phyloP scores from a whole-genome alignment of 768 basidiomycete species.

The Leccinum boreale region DNA sequence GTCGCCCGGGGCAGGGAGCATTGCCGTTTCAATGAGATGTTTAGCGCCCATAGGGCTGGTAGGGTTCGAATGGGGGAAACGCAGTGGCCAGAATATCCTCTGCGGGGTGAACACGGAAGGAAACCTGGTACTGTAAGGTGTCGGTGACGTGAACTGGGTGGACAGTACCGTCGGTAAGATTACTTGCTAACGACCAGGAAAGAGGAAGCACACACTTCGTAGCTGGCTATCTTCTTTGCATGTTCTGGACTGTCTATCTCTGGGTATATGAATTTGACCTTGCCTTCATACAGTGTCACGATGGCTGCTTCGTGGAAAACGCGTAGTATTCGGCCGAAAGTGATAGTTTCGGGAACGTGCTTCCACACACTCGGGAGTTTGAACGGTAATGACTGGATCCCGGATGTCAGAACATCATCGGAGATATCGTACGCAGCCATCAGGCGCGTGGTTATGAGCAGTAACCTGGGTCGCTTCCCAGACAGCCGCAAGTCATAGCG shows the following conservation, averaged over 20 bases:
- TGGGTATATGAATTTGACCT: slow-evolving; percentile 25
- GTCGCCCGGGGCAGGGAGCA: slow-evolving; percentile 13
- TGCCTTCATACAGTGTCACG: slow-evolving; percentile 26
- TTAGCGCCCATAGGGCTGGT: slow-evolving; percentile 6
- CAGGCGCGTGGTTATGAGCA: slow-evolving; percentile 26
- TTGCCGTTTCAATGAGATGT: slow-evolving; percentile 22
- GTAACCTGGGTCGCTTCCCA: slow-evolving; percentile 21
- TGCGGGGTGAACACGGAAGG: slow-evolving; percentile 26
- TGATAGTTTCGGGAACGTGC: slow-evolving; percentile 16
- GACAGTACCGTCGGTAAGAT: not conserved
- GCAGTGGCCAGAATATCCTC: slow-evolving; percentile 29
- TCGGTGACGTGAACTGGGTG: slow-evolving; percentile 19
- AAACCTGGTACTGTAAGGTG: slow-evolving; percentile 13
- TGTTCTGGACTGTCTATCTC: slow-evolving; percentile 19
- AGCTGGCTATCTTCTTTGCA: slow-evolving; percentile 14
- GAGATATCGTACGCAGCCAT: slow-evolving; percentile 31
- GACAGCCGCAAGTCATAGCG: slow-evolving; percentile 30
- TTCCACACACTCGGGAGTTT: slow-evolving; percentile 19
- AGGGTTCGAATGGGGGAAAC: slow-evolving; percentile 9
- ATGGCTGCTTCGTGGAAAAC: slow-evolving; percentile 27
- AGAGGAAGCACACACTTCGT: slow-evolving; percentile 13
- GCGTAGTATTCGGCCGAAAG: slow-evolving; percentile 28
- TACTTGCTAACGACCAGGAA: not conserved
- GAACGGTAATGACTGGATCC: slow-evolving; percentile 2
- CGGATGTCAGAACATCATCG: slow-evolving; percentile 11